These are phyloP conservation scores for Rusavskia elegans DNA, from an alignment of 495 filamentous ascomycete genomes.

Conservation along the genomic window DNA sequence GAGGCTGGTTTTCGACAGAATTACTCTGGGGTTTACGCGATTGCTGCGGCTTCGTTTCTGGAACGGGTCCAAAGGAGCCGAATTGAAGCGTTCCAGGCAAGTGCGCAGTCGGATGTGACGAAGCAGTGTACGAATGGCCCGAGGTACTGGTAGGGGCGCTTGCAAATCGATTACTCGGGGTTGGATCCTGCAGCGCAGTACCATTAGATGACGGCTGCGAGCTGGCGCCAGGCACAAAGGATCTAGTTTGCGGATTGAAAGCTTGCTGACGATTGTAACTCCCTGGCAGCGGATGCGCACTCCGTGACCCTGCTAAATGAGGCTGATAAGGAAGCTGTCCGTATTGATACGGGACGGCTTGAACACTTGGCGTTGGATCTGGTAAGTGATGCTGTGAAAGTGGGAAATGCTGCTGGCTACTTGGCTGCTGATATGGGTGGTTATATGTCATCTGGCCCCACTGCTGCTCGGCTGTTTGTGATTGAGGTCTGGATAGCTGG, in stretches of 20 bases:
- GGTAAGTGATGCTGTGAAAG: conserved; percentile 1
- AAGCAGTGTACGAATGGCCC: too few relatives aligned
- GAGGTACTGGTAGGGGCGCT: neutral
- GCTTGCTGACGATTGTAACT: conserved; percentile 68
- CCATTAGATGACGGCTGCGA: neutral
- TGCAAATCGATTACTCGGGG: neutral
- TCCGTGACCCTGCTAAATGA: conserved; percentile 48
- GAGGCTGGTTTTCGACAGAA: neutral
- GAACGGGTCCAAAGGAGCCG: conserved; percentile 6
- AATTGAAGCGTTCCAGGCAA: neutral
- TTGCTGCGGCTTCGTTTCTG: neutral
- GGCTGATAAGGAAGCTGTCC: conserved; percentile 58
- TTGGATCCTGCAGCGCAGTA: neutral
- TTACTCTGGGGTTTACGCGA: neutral
- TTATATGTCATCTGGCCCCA: conserved; percentile 9
- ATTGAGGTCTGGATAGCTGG: conserved; percentile 7
- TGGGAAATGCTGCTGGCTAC: conserved; percentile 10
- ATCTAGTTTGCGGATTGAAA: conserved; percentile 86
- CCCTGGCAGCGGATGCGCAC: conserved; percentile 56
- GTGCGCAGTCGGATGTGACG: neutral
- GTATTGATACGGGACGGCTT: conserved; percentile 46
- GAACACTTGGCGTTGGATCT: neutral
- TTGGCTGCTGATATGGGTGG: conserved; percentile 9
- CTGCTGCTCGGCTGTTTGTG: conserved; percentile 9
- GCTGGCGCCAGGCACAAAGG: conserved; percentile 53